Evolutionary conservation across 257 asterid species (phyloP).

Genomic region (Pogostemon cablin): DNA sequence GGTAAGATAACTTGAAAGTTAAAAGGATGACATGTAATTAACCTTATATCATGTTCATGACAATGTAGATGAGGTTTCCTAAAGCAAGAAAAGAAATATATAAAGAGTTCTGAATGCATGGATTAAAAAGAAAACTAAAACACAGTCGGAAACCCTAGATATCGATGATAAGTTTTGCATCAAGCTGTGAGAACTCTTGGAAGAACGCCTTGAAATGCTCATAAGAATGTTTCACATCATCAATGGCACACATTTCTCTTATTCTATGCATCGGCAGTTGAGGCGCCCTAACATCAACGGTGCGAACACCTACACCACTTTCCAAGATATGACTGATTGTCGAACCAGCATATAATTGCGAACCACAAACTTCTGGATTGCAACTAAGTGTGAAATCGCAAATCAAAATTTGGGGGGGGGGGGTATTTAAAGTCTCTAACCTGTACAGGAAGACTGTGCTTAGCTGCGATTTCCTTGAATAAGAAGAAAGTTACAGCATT

Average conservation of each 20-base stretch:
- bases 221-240: conserved; percentile 76
- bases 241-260: conserved; percentile 91
- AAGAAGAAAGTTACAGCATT: conserved; percentile 54
- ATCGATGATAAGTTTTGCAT: conserved; percentile 68
- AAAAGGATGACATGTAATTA: too few species aligned
- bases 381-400: background rate
- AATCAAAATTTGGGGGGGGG: background rate
- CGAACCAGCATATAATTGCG: conserved; percentile 89
- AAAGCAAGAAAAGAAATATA: too few species aligned
- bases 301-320: conserved; percentile 85
- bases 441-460: conserved; percentile 80
- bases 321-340: conserved; percentile 94
- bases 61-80: too few species aligned
- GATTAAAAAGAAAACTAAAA: too few species aligned
- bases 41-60: too few species aligned
- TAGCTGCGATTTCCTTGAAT: too few species aligned
- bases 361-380: conserved; percentile 75
- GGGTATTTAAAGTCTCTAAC: conserved; percentile 34
- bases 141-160: conserved; percentile 30
- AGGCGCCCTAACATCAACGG: conserved; percentile 89
- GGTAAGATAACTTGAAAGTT: too few species aligned
- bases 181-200: conserved; percentile 70
- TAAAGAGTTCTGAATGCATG: too few species aligned
- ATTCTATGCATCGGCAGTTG: conserved; percentile 96
- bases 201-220: conserved; percentile 84